Evolutionary conservation across 176 grass and related monocot species (phyloP).

Genomic region (Cocos nucifera): DNA sequence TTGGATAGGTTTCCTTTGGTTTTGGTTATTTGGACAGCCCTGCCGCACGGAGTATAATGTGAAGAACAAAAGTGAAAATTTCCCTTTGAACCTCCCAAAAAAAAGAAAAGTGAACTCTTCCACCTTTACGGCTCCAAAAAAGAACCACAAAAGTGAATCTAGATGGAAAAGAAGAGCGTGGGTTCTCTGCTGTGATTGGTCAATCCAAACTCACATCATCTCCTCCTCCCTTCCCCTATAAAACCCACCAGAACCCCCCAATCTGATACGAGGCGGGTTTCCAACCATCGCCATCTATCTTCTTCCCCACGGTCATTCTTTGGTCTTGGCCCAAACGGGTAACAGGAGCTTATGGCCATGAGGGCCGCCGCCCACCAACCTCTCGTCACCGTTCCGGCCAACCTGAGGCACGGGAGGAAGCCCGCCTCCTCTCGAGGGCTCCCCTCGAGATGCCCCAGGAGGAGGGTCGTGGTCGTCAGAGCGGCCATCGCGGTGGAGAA

Average conservation of each 20-base stretch:
- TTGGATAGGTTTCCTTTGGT: too few relatives aligned
- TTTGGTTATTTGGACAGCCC: too few relatives aligned
- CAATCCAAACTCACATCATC: constrained; percentile 64
- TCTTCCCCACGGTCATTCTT: neutral
- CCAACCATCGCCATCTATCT: neutral
- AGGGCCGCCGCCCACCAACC: constrained; percentile 34
- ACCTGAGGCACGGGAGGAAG: constrained; percentile 10
- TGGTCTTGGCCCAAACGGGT: neutral
- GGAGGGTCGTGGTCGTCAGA: constrained; percentile 25
- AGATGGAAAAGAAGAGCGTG: neutral
- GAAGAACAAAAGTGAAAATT: too few relatives aligned
- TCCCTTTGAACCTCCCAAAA: too few relatives aligned
- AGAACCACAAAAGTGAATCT: neutral
- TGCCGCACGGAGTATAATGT: too few relatives aligned
- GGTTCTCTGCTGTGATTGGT: constrained; percentile 26
- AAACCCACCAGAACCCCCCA: constrained; percentile 9
- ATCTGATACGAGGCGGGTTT: constrained; percentile 2
- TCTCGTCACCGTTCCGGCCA: constrained; percentile 34
- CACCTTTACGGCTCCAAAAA: neutral
- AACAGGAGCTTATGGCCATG: constrained; percentile 26
- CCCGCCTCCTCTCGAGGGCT: constrained; percentile 20
- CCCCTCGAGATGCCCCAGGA: constrained; percentile 16
- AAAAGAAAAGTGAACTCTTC: too few relatives aligned
- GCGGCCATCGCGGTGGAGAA: constrained; percentile 65
- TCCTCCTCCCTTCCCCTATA: constrained; percentile 24